Conservation (phyloP, 1,139 yeast genomes). For the Geotrichum candidum region DNA sequence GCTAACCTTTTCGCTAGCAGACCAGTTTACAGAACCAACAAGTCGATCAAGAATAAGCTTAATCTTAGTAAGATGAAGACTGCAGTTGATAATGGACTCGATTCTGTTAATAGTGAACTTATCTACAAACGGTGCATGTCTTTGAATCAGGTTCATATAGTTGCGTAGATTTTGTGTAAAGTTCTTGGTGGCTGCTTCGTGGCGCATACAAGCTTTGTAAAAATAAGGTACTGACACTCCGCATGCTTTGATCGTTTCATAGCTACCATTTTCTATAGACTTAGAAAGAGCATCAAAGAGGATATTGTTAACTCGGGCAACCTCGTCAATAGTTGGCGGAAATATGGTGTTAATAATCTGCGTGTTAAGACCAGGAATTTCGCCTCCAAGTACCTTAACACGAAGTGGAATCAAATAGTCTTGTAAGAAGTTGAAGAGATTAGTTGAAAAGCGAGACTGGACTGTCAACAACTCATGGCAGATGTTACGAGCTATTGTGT, state of each 20-base stretch:
- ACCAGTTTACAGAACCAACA: conserved; percentile 35
- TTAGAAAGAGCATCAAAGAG: conserved; percentile 65
- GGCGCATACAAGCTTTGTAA: conserved; percentile 86
- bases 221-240: conserved; percentile 80
- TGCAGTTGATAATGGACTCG: conserved; percentile 64
- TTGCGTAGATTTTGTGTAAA: conserved; percentile 41
- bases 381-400: conserved; percentile 56
- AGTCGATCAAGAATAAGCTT: conserved; percentile 63
- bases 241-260: conserved; percentile 71
- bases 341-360: conserved; percentile 67
- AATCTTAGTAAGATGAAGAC: conserved; percentile 63
- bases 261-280: conserved; percentile 63
- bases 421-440: conserved; percentile 66
- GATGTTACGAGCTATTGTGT: conserved; percentile 39
- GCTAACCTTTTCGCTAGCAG: conserved; percentile 31
- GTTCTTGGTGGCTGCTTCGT: conserved; percentile 80
- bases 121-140: conserved; percentile 20
- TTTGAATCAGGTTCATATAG: conserved; percentile 17
- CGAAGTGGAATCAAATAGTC: conserved; percentile 75
- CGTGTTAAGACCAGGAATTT: conserved; percentile 45
- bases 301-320: conserved; percentile 80
- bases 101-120: conserved; percentile 52
- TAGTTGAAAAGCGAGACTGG: conserved; percentile 69
- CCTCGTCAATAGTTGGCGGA: conserved; percentile 94
- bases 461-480: conserved; percentile 61